Percentiles rank a stretch among this genome's conserved stretches.
Conservation (phyloP, 2,329 filamentous ascomycete genomes). For the Stagonosporopsis chrysanthemi region DNA sequence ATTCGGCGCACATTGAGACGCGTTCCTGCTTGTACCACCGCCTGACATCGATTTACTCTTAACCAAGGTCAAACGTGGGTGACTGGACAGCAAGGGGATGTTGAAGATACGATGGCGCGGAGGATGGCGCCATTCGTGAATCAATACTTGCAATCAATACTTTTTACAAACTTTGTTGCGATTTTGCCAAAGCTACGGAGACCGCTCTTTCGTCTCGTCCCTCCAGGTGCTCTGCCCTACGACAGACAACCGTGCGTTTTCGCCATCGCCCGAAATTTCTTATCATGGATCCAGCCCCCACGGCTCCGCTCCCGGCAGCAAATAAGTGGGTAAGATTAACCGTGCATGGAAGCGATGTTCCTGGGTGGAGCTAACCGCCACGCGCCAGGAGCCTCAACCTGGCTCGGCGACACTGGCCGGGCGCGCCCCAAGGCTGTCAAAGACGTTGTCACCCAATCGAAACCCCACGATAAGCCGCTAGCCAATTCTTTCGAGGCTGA, state of each 20-base stretch:
- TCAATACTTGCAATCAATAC: slow-evolving; percentile 2
- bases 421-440: slow-evolving; percentile 3
- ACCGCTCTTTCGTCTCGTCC: slow-evolving; percentile 11
- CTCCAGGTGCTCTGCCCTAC: slow-evolving; percentile 7
- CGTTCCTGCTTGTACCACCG: slow-evolving; percentile 13
- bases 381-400: slow-evolving; percentile 22
- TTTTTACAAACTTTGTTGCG: not conserved
- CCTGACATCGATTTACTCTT: slow-evolving; percentile 13
- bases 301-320: slow-evolving; percentile 19
- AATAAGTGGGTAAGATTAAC: slow-evolving; percentile 21
- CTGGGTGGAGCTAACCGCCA: slow-evolving; percentile 20
- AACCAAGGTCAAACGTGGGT: not conserved
- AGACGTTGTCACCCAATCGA: slow-evolving; percentile 16
- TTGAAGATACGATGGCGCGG: not conserved
- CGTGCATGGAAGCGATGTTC: slow-evolving; percentile 24
- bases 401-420: slow-evolving; percentile 21
- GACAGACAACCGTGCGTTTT: slow-evolving; percentile 6
- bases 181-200: slow-evolving; percentile 10
- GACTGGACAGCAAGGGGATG: slow-evolving; percentile 9
- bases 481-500: slow-evolving; percentile 17
- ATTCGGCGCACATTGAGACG: slow-evolving; percentile 9
- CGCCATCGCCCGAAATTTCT: slow-evolving; percentile 16
- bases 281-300: slow-evolving; percentile 22
- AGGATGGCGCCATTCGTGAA: slow-evolving; percentile 11
- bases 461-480: slow-evolving; percentile 18